Percentiles rank a stretch among this genome's conserved stretches.
phyloP scores from a whole-genome alignment of 148 eudicot genomes.

The Persicaria tinctoria region DNA sequence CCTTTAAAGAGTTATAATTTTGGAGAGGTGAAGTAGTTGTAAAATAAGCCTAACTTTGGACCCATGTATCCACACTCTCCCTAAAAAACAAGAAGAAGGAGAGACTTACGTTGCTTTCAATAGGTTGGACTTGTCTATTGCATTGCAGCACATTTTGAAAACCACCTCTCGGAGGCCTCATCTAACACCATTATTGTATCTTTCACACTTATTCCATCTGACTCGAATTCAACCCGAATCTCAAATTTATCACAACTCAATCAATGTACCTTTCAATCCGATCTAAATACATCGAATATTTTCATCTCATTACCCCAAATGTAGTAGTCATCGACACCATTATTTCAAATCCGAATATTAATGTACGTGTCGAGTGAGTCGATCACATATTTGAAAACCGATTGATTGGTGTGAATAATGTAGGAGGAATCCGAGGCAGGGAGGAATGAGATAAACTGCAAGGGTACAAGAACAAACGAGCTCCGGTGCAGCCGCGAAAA shows the following conservation, averaged over 20 bases:
- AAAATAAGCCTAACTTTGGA: background rate
- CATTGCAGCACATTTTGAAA: conserved; percentile 14
- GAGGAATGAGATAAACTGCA: conserved; percentile 16
- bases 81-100: conserved; percentile 9
- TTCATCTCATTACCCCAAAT: no score
- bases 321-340: no score
- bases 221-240: no score
- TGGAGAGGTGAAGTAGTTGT: conserved; percentile 11
- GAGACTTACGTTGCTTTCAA: conserved; percentile 23
- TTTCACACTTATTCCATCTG: no score
- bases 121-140: conserved; percentile 22
- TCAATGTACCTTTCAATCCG: no score
- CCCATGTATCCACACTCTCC: background rate
- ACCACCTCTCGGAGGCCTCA: background rate
- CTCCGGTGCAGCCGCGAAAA: conserved; percentile 12
- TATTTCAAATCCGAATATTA: no score
- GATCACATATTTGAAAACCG: background rate
- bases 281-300: no score
- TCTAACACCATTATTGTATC: background rate
- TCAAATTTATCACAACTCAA: no score
- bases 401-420: background rate
- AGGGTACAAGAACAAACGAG: conserved; percentile 20
- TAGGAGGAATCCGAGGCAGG: conserved; percentile 5
- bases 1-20: background rate
- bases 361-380: no score